Evolutionary conservation across 2,329 filamentous ascomycete species (phyloP), one percentile per base, ranked within the genome.

Genomic region (Plectosphaerella sp.): DNA sequence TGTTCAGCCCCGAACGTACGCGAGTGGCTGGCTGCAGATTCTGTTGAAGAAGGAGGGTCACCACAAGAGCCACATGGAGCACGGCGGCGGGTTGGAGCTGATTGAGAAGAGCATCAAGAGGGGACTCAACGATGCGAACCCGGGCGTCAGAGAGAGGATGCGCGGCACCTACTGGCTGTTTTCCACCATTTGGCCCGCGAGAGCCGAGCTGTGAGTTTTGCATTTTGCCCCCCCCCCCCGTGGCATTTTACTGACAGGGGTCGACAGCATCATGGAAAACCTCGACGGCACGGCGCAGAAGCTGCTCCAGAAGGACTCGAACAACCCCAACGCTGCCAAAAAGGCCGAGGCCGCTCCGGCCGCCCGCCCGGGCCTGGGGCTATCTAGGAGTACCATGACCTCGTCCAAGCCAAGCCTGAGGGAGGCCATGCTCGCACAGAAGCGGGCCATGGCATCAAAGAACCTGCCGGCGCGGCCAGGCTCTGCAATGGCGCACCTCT

Each of bases 61-160:
- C 57, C 89, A 96, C 70, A 96, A 91, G 71, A 82, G 75, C 56
- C 85, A 91, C 41, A 78, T 97, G 54, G 93, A 97, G 66, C 90
- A 95, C 63, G 82, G 82, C 1, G 92, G 91, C 42, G 90, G 91
- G 4, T 71, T 96, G 18, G 91, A 96, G 12, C 63, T 90, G 25
- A 81, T 96, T 14, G 91, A 96, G 58, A 96, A 95, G 68, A 90
- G 88, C 59, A 83, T 99, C 63, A 91, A 88, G 67, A 95, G 91
- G 66, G 89, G 93, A 1, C 78, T 99, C n/a, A 78, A 78, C 20
- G 94, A 99, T 72, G 79, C 93, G 12, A 96, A 97, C 63, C 91
- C 92, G 8, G 88, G 87, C 28, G 93, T 97, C 45, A 84, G 94
- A 61, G 91, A 96, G 68, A 86, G 84, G 57, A 93, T 89, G 78